Evolutionary conservation across 495 filamentous ascomycete species (phyloP).

Genomic region (Aspergillus diversus): DNA sequence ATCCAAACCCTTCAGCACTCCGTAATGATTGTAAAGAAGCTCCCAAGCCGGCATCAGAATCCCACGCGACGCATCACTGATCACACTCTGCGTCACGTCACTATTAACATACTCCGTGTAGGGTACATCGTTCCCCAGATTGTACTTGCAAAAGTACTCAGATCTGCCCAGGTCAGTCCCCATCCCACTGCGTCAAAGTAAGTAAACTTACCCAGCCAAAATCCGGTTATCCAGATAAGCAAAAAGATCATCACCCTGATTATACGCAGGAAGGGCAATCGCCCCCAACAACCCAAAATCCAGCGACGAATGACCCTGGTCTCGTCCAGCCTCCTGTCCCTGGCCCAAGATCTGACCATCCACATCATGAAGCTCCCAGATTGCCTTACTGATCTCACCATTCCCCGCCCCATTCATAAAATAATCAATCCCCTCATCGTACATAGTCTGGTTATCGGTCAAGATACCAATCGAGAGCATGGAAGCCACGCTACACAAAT

Average conservation of each 20-base stretch:
- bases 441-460: slow-evolving; percentile 45
- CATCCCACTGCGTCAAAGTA: too few relatives aligned
- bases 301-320: slow-evolving; percentile 48
- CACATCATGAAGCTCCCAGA: slow-evolving; percentile 32
- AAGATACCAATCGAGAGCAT: slow-evolving; percentile 45
- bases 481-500: slow-evolving; percentile 46
- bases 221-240: slow-evolving; percentile 36
- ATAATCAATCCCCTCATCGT: slow-evolving; percentile 37
- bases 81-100: slow-evolving; percentile 37
- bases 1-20: slow-evolving; percentile 36
- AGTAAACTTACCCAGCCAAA: slow-evolving; percentile 30
- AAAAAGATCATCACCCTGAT: slow-evolving; percentile 47
- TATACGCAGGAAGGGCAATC: slow-evolving; percentile 44
- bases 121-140: slow-evolving; percentile 45
- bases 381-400: slow-evolving; percentile 35
- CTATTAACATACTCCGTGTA: slow-evolving; percentile 43
- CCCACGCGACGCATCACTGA: slow-evolving; percentile 33
- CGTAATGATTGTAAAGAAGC: slow-evolving; percentile 46
- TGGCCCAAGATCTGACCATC: slow-evolving; percentile 36
- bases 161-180: slow-evolving; percentile 24
- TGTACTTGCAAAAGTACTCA: slow-evolving; percentile 50
- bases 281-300: slow-evolving; percentile 42
- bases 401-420: slow-evolving; percentile 43
- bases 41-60: slow-evolving; percentile 42
- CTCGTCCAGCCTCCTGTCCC: slow-evolving; percentile 47